A percentile compares a stretch with the other conserved stretches of the same genome.
Conservation (phyloP, 768 basidiomycete genomes). For the Lentinula lateritia region DNA sequence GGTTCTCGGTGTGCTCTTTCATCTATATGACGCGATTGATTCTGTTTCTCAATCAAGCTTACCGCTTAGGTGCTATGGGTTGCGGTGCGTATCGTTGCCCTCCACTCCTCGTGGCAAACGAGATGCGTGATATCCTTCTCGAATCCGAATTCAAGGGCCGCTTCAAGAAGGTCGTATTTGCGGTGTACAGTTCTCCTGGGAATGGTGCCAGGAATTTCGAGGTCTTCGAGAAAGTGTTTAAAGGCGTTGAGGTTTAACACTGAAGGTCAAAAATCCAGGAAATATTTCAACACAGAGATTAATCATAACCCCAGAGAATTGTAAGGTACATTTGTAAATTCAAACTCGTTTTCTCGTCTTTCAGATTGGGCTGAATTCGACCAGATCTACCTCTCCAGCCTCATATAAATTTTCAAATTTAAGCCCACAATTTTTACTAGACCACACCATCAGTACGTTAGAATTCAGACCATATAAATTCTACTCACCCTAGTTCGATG, state of each 20-base stretch:
- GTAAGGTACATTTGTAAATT: neutral
- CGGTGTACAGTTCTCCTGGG: slow-evolving; percentile 29
- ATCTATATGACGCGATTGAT: neutral
- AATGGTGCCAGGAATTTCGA: slow-evolving; percentile 29
- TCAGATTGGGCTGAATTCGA: slow-evolving; percentile 21
- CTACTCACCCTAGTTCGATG: slow-evolving; percentile 24
- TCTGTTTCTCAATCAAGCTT: neutral
- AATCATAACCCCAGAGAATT: neutral
- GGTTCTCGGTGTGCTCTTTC: slow-evolving; percentile 27
- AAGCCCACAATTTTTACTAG: slow-evolving; percentile 19
- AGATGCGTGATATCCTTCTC: slow-evolving; percentile 36
- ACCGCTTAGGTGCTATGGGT: slow-evolving; percentile 22
- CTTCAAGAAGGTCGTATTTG: slow-evolving; percentile 35
- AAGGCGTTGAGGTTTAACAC: slow-evolving; percentile 15
- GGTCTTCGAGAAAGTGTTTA: slow-evolving; percentile 30
- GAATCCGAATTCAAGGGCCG: slow-evolving; percentile 38
- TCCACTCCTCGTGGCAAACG: slow-evolving; percentile 30
- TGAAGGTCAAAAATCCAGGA: neutral
- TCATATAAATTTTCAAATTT: slow-evolving; percentile 33
- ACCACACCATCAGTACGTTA: neutral
- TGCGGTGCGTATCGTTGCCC: slow-evolving; percentile 40
- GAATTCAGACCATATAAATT: neutral
- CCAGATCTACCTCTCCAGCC: slow-evolving; percentile 25
- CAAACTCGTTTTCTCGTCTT: neutral
- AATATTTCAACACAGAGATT: neutral